Evolutionary conservation across 2,329 filamentous ascomycete species (phyloP).

Genomic region (Calonectria pseudoreteaudii): DNA sequence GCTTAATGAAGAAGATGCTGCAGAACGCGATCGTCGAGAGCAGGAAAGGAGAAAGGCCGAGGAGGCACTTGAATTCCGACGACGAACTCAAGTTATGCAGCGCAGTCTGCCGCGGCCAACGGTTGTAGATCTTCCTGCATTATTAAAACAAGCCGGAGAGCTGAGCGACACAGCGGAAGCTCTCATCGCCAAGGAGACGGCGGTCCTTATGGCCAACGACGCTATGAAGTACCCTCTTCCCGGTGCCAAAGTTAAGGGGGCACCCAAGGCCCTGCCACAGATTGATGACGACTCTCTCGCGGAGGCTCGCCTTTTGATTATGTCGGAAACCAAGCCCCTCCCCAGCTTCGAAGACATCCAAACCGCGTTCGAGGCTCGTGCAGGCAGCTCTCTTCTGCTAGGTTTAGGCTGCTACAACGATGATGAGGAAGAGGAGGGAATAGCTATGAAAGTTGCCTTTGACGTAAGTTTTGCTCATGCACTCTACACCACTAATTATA

Average conservation of each 20-base stretch:
- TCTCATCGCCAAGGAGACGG: slow-evolving; percentile 81
- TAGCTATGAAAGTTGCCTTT: slow-evolving; percentile 77
- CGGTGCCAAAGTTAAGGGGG: slow-evolving; percentile 73
- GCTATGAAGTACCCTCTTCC: slow-evolving; percentile 79
- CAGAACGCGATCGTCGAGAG: slow-evolving; percentile 84
- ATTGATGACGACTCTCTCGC: slow-evolving; percentile 80
- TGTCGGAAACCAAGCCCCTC: slow-evolving; percentile 72
- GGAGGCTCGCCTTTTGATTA: slow-evolving; percentile 81
- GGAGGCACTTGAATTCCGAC: slow-evolving; percentile 82
- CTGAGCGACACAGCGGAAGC: slow-evolving; percentile 73
- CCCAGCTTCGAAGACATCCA: slow-evolving; percentile 64
- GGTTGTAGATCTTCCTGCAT: slow-evolving; percentile 75
- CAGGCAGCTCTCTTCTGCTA: slow-evolving; percentile 72
- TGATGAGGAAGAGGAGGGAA: slow-evolving; percentile 76
- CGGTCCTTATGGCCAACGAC: slow-evolving; percentile 84
- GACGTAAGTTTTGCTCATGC: slow-evolving; percentile 66
- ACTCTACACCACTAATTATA: background rate
- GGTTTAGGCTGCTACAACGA: slow-evolving; percentile 86
- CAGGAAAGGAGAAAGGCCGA: slow-evolving; percentile 77
- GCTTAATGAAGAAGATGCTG: slow-evolving; percentile 69
- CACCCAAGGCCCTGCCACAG: slow-evolving; percentile 67
- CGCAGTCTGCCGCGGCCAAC: slow-evolving; percentile 82
- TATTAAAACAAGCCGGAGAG: slow-evolving; percentile 73
- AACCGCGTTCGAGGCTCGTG: slow-evolving; percentile 64
- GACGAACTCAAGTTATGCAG: slow-evolving; percentile 93